Evolutionary conservation across 192 early-diverging fungal genomes (phyloP).

Genomic region (Coemansia sp.): DNA sequence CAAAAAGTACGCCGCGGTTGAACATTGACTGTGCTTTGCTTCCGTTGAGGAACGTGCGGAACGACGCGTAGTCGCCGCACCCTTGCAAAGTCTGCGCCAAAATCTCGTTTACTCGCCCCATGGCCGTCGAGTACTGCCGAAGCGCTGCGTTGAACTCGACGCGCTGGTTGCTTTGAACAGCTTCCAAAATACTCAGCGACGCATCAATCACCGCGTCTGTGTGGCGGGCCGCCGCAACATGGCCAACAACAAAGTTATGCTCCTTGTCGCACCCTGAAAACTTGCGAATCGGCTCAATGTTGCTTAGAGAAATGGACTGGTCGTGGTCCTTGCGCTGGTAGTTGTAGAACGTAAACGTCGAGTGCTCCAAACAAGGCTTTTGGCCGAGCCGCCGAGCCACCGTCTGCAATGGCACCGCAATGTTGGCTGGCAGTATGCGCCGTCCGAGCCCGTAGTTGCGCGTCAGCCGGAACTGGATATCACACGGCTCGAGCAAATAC

Average conservation of each 20-base stretch:
- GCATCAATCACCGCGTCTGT: constrained; percentile 66
- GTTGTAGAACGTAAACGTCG: constrained; percentile 83
- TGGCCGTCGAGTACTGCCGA: constrained; percentile 58
- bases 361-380: constrained; percentile 79
- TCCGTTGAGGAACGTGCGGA: constrained; percentile 92
- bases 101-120: constrained; percentile 69
- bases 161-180: constrained; percentile 58
- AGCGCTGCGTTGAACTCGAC: constrained; percentile 63
- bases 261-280: constrained; percentile 77
- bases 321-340: constrained; percentile 69
- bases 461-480: constrained; percentile 68
- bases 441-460: constrained; percentile 80
- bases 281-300: constrained; percentile 72
- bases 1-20: constrained; percentile 84
- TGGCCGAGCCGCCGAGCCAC: constrained; percentile 71
- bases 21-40: constrained; percentile 90
- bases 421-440: constrained; percentile 68
- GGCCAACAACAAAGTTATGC: constrained; percentile 80
- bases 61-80: constrained; percentile 75
- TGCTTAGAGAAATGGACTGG: constrained; percentile 59
- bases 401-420: constrained; percentile 73
- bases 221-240: constrained; percentile 85
- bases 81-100: constrained; percentile 80
- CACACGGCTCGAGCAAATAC: constrained; percentile 88
- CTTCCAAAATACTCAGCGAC: constrained; percentile 60